Evolutionary conservation across 148 eudicot species (phyloP), one percentile per base, ranked within the genome.

Genomic region (Drosera capensis): DNA sequence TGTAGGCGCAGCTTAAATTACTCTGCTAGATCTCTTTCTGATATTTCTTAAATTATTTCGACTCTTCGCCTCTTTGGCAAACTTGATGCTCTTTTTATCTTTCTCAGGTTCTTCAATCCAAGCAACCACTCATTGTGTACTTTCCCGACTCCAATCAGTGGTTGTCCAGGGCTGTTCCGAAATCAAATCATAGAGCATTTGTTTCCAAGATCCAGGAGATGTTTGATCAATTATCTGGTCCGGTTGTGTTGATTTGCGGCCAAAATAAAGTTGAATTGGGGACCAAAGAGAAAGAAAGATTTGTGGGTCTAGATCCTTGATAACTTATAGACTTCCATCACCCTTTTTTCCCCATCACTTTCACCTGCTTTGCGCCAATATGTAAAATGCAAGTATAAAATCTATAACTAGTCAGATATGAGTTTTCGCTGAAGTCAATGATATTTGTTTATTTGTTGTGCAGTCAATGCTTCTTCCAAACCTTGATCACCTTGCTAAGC

Each of bases 121-220:
- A 49, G 56, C 82, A 81, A 62, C 99, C 95, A 56, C 75, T 92
- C 23, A 77, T 92, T 52, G 99, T 85, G 26, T 92, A 85, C 64
- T 78, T 92, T 65, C 80, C 99, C 22, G 99, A 92, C 60, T 81
- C 80, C 25, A 73, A 82, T 55, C 40, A 78, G 49, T 92, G 95
- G 87, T 48, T 85, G 51, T 75, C 81, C 20, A 72, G 80, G 58
- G 85, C 95, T 37, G 82, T 88, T 51, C 68, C 95, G 37, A 85
- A 85, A 67, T 67, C 93, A 35, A 79, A 74, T 43, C 78, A 82
- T 22, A 74, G 75, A 59, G 95, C 74, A 40, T 85, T 85, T 72
- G 64, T 85, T 41, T 50, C 40, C 16, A 81, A 81, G 79, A 75
- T 92, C 62, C 74, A 70, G 30, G 94, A 81, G 63, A 76, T 92